A percentile compares a stretch with the other conserved stretches of the same genome.
These are phyloP conservation scores for Myochromella boudieri DNA, from an alignment of 768 basidiomycete genomes.

Conservation along the genomic window DNA sequence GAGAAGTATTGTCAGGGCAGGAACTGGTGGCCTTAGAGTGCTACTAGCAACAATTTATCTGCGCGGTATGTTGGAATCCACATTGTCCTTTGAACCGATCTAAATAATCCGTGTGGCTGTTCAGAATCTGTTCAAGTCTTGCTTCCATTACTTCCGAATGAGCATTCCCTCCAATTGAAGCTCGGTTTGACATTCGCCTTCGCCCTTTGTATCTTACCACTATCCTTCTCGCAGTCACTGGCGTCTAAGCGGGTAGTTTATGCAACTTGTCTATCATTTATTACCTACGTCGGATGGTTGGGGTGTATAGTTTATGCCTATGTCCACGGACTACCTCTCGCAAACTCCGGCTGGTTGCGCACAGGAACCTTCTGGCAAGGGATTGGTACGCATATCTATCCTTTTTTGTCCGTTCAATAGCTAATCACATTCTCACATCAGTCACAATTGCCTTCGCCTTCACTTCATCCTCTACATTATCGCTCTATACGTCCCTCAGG, in stretches of 20 bases:
- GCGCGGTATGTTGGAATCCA: conserved; percentile 47
- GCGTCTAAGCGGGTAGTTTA: conserved; percentile 53
- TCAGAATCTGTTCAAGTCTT: conserved; percentile 56
- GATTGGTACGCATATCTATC: conserved; percentile 46
- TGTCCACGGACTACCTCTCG: conserved; percentile 40
- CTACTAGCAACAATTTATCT: conserved; percentile 63
- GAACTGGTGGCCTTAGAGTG: conserved; percentile 46
- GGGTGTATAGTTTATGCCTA: conserved; percentile 52
- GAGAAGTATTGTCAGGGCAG: conserved; percentile 41
- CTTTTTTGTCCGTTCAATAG: conserved; percentile 5
- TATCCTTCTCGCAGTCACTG: conserved; percentile 57
- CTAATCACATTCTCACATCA: conserved; percentile 25
- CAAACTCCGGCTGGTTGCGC: conserved; percentile 34
- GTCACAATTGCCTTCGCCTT: conserved; percentile 66
- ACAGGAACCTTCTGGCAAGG: conserved; percentile 62
- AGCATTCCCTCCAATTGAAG: conserved; percentile 31
- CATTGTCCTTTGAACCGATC: neutral
- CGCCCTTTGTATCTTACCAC: conserved; percentile 43
- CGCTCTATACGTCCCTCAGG: conserved; percentile 62
- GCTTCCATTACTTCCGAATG: conserved; percentile 45
- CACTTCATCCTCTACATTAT: conserved; percentile 62
- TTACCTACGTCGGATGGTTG: conserved; percentile 63
- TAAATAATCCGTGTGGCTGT: conserved; percentile 16
- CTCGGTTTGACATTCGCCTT: conserved; percentile 39
- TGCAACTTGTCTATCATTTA: conserved; percentile 58